These are phyloP conservation scores for Verticillium klebahnii DNA, from an alignment of 2,329 filamentous ascomycete genomes.

Conservation along the genomic window DNA sequence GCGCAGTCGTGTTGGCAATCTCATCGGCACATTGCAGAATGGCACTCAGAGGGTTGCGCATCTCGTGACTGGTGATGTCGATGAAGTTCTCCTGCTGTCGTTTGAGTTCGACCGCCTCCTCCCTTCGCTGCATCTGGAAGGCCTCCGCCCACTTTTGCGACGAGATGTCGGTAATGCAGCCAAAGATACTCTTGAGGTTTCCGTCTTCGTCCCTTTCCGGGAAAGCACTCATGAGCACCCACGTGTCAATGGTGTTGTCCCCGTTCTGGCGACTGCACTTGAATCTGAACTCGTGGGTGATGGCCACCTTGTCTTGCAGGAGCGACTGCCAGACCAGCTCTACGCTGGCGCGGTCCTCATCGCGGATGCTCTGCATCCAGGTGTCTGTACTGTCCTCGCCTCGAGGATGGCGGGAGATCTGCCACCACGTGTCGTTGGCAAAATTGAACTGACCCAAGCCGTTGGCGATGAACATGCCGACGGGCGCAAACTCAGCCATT, in stretches of 20 bases:
- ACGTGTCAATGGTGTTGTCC: conserved; percentile 61
- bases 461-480: conserved; percentile 83
- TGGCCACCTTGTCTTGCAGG: conserved; percentile 54
- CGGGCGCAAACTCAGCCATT: conserved; percentile 80
- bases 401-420: conserved; percentile 63
- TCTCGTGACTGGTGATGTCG: conserved; percentile 70
- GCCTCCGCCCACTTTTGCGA: conserved; percentile 82
- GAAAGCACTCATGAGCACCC: conserved; percentile 73
- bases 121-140: conserved; percentile 70
- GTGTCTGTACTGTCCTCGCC: conserved; percentile 52
- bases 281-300: conserved; percentile 72
- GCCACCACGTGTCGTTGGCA: conserved; percentile 76
- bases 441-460: conserved; percentile 67
- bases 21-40: conserved; percentile 75
- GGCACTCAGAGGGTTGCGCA: conserved; percentile 71
- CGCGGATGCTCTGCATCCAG: conserved; percentile 69
- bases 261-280: conserved; percentile 61
- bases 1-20: conserved; percentile 49
- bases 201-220: conserved; percentile 64
- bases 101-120: conserved; percentile 79
- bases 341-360: conserved; percentile 59
- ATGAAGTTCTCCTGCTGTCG: conserved; percentile 68
- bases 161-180: conserved; percentile 80
- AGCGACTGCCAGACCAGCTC: conserved; percentile 59
- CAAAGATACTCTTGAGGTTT: conserved; percentile 69